A percentile compares a stretch with the other conserved stretches of the same genome.
phyloP scores from a whole-genome alignment of 306 rosid species.

The Dryas drummondii region DNA sequence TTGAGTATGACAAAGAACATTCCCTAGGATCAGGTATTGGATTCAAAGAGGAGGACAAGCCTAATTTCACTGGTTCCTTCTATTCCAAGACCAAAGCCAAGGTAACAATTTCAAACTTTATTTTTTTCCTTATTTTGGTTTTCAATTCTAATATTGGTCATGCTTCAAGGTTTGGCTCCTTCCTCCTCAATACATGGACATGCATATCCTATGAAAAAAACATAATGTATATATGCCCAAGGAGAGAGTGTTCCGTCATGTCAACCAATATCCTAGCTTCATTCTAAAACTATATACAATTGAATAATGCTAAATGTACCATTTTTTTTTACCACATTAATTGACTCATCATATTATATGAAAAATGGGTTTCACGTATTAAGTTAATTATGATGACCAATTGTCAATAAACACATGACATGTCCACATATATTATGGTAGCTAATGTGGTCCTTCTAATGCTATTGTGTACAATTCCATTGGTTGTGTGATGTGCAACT shows the following conservation, averaged over 20 bases:
- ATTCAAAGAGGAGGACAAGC: slow-evolving; percentile 71
- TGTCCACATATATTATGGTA: too few species aligned
- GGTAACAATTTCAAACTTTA: slow-evolving; percentile 41
- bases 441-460: too few species aligned
- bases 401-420: too few species aligned
- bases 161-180: background rate
- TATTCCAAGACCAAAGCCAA: slow-evolving; percentile 73
- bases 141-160: background rate
- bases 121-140: background rate
- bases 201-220: background rate
- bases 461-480: too few species aligned
- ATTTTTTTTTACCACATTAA: too few species aligned
- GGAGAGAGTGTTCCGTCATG: background rate
- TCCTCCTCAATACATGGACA: background rate
- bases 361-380: too few species aligned
- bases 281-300: background rate
- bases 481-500: too few species aligned
- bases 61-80: slow-evolving; percentile 65
- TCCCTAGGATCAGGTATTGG: slow-evolving; percentile 59
- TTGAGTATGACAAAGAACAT: slow-evolving; percentile 62
- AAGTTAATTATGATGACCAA: too few species aligned
- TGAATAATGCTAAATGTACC: too few species aligned
- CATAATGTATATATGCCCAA: background rate
- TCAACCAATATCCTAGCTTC: background rate
- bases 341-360: too few species aligned